Conservation (phyloP, 129 eudicot genomes). For the Tagetes erecta region DNA sequence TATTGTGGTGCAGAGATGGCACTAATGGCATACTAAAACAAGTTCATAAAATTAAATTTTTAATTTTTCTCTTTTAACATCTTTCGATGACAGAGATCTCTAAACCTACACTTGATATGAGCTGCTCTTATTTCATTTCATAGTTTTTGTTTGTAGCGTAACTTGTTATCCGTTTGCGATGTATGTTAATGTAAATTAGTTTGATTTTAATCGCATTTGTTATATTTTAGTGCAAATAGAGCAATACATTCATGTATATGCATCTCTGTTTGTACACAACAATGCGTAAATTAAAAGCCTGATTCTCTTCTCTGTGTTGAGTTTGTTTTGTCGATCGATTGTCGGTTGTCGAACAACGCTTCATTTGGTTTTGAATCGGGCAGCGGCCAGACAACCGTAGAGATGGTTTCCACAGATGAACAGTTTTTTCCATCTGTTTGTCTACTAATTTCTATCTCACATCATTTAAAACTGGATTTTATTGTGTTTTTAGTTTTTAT, state of each 20-base stretch:
- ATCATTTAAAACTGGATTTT: not conserved
- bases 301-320: not conserved
- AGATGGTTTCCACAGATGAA: conserved; percentile 40
- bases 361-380: not conserved
- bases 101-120: conserved; percentile 44
- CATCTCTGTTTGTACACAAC: conserved; percentile 16
- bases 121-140: not conserved
- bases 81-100: conserved; percentile 45
- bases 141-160: not conserved
- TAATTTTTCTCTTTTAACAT: not conserved
- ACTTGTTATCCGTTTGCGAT: no score
- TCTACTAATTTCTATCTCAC: conserved; percentile 35
- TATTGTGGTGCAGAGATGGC: conserved; percentile 21
- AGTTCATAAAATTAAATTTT: conserved; percentile 7
- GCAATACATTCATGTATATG: not conserved
- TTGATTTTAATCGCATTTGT: conserved; percentile 2
- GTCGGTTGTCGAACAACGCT: no score
- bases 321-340: no score
- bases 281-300: conserved; percentile 29
- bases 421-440: conserved; percentile 36
- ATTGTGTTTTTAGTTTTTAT: no score
- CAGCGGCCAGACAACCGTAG: conserved; percentile 48
- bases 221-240: conserved; percentile 22
- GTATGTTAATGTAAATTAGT: no score
- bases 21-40: conserved; percentile 19